Evolutionary conservation across 352 stramenopile genomes (phyloP).

Genomic region (Saprolegnia parasitica): DNA sequence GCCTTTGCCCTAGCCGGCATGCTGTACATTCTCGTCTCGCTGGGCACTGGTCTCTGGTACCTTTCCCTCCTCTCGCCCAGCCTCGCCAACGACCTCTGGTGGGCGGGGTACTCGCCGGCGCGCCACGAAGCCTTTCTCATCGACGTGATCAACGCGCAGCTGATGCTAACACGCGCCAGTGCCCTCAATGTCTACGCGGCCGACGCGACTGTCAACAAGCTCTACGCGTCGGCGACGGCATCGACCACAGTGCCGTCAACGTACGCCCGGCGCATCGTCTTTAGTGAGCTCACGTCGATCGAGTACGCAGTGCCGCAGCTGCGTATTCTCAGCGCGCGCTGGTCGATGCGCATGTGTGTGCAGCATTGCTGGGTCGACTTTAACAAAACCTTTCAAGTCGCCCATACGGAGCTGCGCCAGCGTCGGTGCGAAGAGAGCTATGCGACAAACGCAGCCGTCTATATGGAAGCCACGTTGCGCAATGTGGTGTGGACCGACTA

Average conservation of each 20-base stretch:
- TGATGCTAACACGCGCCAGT: not conserved
- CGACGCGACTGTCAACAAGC: not conserved
- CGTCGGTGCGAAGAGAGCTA: not conserved
- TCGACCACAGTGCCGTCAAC: not conserved
- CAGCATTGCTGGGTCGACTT: constrained; percentile 28
- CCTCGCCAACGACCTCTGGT: constrained; percentile 19
- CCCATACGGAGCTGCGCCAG: constrained; percentile 7
- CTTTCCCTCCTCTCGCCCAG: not conserved
- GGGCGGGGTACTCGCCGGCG: constrained; percentile 8
- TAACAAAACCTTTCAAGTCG: not conserved
- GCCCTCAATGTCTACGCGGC: constrained; percentile 6
- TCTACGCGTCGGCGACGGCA: not conserved
- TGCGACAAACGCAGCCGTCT: not conserved
- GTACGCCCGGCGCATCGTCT: not conserved
- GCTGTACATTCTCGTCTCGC: constrained; percentile 9
- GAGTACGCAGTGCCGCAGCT: constrained; percentile 7
- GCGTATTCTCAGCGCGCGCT: not conserved
- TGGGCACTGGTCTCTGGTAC: constrained; percentile 8
- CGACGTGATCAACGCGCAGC: constrained; percentile 2
- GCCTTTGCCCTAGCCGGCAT: not conserved
- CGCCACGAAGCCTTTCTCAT: constrained; percentile 18
- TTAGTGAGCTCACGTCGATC: not conserved
- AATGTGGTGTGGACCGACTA: not conserved
- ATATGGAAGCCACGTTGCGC: constrained; percentile 16
- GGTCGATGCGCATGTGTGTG: not conserved